A percentile compares a stretch with the other conserved stretches of the same genome.
Conservation (phyloP, 2,329 filamentous ascomycete species). For the Fusarium sp. region DNA sequence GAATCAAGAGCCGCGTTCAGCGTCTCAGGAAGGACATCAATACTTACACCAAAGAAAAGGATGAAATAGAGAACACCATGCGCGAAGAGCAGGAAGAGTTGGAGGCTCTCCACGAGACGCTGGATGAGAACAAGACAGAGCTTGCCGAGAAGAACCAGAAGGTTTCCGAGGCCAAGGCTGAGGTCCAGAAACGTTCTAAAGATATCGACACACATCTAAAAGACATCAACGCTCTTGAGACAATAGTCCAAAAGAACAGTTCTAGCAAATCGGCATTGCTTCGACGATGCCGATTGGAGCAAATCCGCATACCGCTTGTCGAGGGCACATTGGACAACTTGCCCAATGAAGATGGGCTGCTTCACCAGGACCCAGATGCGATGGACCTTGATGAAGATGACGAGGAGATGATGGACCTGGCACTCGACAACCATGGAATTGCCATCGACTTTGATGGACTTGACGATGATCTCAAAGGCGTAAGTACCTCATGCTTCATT, state of each 20-base stretch:
- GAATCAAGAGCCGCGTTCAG: slow-evolving; percentile 74
- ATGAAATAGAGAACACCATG: slow-evolving; percentile 79
- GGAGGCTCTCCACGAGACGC: slow-evolving; percentile 78
- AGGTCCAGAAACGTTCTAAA: slow-evolving; percentile 86
- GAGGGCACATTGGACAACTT: slow-evolving; percentile 85
- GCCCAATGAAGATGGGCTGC: slow-evolving; percentile 85
- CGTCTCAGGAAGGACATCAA: slow-evolving; percentile 78
- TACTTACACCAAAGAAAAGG: slow-evolving; percentile 78
- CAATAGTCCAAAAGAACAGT: slow-evolving; percentile 86
- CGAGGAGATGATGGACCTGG: slow-evolving; percentile 70
- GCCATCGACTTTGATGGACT: slow-evolving; percentile 86
- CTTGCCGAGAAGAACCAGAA: slow-evolving; percentile 78
- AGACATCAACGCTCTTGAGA: slow-evolving; percentile 83
- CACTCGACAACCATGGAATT: slow-evolving; percentile 91
- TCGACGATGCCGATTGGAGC: slow-evolving; percentile 91
- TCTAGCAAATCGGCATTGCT: slow-evolving; percentile 87
- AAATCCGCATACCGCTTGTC: slow-evolving; percentile 85
- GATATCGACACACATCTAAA: slow-evolving; percentile 82
- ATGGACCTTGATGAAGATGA: slow-evolving; percentile 90
- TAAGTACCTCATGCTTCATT: slow-evolving; percentile 57
- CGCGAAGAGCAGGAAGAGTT: slow-evolving; percentile 81
- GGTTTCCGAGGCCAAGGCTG: slow-evolving; percentile 81
- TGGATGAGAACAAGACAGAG: slow-evolving; percentile 76
- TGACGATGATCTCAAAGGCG: slow-evolving; percentile 84
- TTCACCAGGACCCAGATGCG: slow-evolving; percentile 83